A percentile compares a stretch with the other conserved stretches of the same genome.
Conservation (phyloP, 345 rosid genomes). For the Eucalyptus urophylla region DNA sequence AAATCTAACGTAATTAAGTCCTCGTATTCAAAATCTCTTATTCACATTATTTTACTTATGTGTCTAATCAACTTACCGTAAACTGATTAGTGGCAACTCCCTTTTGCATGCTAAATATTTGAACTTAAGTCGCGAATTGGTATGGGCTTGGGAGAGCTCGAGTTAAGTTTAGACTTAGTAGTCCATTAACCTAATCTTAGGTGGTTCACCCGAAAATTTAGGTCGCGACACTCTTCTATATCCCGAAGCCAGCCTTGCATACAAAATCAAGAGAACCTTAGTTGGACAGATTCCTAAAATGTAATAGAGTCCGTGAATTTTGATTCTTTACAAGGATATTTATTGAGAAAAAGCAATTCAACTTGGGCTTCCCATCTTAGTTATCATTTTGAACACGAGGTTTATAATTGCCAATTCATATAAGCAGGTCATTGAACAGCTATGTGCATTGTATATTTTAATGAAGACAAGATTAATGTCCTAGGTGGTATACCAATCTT, state of each 20-base stretch:
- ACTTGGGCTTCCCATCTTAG: neutral
- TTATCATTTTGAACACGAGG: neutral
- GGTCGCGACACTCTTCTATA: neutral
- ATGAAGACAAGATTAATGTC: neutral
- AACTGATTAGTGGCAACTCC: no score
- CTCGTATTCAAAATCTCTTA: rapidly evolving
- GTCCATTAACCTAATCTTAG: no score
- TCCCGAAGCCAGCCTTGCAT: neutral
- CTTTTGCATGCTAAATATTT: no score
- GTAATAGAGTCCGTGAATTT: neutral
- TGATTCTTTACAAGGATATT: neutral
- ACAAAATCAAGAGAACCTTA: neutral
- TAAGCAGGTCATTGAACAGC: neutral
- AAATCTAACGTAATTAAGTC: no score
- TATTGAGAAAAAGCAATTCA: neutral
- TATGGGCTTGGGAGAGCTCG: no score
- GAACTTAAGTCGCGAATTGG: no score
- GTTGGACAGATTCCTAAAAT: neutral
- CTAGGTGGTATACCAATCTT: neutral
- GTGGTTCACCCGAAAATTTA: no score
- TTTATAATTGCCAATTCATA: neutral
- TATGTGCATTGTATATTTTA: neutral
- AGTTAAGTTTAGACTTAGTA: no score
- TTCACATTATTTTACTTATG: no score
- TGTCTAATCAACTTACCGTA: rapidly evolving